Percentiles rank a stretch among this genome's conserved stretches.
These are phyloP conservation scores for Saturnispora hagleri DNA, from an alignment of 805 yeast genomes.

Conservation along the genomic window DNA sequence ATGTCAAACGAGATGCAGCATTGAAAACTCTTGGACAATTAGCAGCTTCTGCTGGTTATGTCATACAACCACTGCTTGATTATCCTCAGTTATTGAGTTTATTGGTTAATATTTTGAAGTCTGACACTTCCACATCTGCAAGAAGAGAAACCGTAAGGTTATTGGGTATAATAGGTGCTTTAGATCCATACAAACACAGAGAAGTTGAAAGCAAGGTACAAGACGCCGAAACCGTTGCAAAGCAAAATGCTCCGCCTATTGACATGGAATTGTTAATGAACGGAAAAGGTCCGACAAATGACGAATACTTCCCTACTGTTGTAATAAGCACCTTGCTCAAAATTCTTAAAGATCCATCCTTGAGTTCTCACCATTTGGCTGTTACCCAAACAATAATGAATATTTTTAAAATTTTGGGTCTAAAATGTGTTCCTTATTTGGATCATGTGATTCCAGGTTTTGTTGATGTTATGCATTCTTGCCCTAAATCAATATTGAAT, in stretches of 20 bases:
- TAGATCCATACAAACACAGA: constrained; percentile 92
- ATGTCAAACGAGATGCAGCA: constrained; percentile 82
- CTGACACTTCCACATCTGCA: constrained; percentile 65
- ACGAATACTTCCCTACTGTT: constrained; percentile 92
- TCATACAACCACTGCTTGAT: constrained; percentile 83
- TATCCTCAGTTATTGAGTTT: constrained; percentile 84
- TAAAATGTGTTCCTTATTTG: constrained; percentile 82
- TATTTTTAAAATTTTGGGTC: constrained; percentile 81
- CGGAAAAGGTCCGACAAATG: constrained; percentile 87
- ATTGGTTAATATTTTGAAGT: constrained; percentile 69
- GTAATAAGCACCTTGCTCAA: constrained; percentile 80
- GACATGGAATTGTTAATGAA: constrained; percentile 87
- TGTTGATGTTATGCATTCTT: constrained; percentile 70
- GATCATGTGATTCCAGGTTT: constrained; percentile 86
- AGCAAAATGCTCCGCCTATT: constrained; percentile 81
- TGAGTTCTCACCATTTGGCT: constrained; percentile 78
- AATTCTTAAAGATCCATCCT: constrained; percentile 74
- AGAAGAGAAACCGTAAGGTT: constrained; percentile 84
- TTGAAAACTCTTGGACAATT: constrained; percentile 79
- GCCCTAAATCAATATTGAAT: constrained; percentile 71
- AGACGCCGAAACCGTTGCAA: constrained; percentile 36
- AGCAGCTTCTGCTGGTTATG: constrained; percentile 88
- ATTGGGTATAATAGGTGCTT: constrained; percentile 89
- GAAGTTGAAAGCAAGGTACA: constrained; percentile 62
- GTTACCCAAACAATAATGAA: constrained; percentile 92